These are phyloP conservation scores for Asclepias syriaca DNA, from an alignment of 257 asterid species.

Conservation along the genomic window DNA sequence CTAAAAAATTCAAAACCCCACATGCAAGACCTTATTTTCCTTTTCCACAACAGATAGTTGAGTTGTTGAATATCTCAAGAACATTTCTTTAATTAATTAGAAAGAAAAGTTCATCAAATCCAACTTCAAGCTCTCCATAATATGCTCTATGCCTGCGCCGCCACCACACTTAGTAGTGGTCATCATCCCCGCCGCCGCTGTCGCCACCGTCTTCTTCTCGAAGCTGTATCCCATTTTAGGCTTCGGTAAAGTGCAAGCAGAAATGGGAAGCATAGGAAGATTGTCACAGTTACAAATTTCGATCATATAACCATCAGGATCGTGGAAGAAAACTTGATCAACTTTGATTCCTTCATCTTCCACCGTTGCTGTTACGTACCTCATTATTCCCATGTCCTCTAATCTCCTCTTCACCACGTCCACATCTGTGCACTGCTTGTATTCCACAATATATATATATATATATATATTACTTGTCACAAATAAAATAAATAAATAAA, in stretches of 20 bases:
- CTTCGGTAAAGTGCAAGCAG: constrained; percentile 23
- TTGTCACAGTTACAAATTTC: constrained; percentile 38
- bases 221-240: constrained; percentile 9
- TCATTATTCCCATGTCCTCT: constrained; percentile 32
- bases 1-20: not conserved
- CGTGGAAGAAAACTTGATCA: constrained; percentile 42
- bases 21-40: not conserved
- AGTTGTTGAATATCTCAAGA: too few relatives aligned
- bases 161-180: constrained; percentile 11
- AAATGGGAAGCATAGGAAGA: constrained; percentile 28
- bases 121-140: constrained; percentile 37
- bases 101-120: constrained; percentile 38
- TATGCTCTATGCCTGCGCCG: constrained; percentile 14
- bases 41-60: not conserved
- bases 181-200: not conserved
- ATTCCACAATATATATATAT: too few relatives aligned
- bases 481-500: too few relatives aligned
- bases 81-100: not conserved
- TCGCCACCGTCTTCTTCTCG: constrained; percentile 1
- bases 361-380: constrained; percentile 23
- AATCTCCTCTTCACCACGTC: constrained; percentile 30
- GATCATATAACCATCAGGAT: constrained; percentile 44
- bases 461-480: too few relatives aligned
- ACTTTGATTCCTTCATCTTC: constrained; percentile 35
- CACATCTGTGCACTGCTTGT: constrained; percentile 26